phyloP scores from a whole-genome alignment of 805 yeast species.

The Candida oleophila region DNA sequence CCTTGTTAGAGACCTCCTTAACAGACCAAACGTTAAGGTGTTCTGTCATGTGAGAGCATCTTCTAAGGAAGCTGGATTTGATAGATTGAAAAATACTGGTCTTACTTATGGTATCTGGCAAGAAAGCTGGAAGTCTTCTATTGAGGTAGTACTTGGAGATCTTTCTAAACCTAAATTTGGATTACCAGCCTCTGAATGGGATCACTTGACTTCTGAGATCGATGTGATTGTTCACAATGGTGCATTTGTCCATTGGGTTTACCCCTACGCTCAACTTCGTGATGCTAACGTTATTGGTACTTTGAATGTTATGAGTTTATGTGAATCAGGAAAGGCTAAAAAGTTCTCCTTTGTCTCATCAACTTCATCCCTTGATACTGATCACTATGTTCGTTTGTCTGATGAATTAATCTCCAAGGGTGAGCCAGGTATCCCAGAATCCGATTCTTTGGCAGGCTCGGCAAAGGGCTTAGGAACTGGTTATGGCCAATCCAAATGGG shows the following conservation, averaged over 20 bases:
- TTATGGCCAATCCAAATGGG: conserved; percentile 98
- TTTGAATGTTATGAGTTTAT: conserved; percentile 74
- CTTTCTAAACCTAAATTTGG: conserved; percentile 76
- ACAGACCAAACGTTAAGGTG: conserved; percentile 51
- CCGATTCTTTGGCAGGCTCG: conserved; percentile 83
- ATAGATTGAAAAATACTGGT: conserved; percentile 74
- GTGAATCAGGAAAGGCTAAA: conserved; percentile 80
- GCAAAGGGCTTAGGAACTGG: conserved; percentile 83
- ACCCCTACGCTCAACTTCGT: conserved; percentile 85
- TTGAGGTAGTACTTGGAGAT: conserved; percentile 81
- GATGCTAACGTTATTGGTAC: conserved; percentile 93
- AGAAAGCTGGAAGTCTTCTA: conserved; percentile 51
- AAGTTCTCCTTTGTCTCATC: conserved; percentile 90
- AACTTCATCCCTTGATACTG: conserved; percentile 88
- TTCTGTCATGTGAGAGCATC: conserved; percentile 91
- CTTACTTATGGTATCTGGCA: conserved; percentile 82
- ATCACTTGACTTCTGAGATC: conserved; percentile 50
- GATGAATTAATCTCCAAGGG: conserved; percentile 68
- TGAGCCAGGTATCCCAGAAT: conserved; percentile 70
- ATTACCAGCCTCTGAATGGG: conserved; percentile 56
- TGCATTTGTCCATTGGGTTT: conserved; percentile 98
- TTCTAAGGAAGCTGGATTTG: conserved; percentile 63
- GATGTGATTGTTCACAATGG: conserved; percentile 94
- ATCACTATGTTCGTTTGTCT: conserved; percentile 73
- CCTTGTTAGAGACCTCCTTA: conserved; percentile 72